A percentile compares a stretch with the other conserved stretches of the same genome.
These are phyloP conservation scores for Neoboletus subvelutipes DNA, from an alignment of 768 basidiomycete genomes.

Conservation along the genomic window DNA sequence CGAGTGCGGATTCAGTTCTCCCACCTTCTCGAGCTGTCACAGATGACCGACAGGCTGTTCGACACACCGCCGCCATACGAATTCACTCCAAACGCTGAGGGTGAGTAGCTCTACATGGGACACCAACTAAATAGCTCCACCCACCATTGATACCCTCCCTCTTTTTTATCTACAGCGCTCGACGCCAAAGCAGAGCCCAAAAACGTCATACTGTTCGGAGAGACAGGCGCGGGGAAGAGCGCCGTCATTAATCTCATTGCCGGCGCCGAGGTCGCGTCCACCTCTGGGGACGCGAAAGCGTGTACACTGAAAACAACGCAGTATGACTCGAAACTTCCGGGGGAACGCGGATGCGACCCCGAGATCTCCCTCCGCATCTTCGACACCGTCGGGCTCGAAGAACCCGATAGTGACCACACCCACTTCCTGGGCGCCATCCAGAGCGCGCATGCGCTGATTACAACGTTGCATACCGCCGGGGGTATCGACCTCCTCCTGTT, in stretches of 20 bases:
- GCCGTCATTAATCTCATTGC: conserved; percentile 1
- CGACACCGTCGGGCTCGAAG: conserved; percentile 1
- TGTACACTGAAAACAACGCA: background rate
- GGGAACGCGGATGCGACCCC: background rate
- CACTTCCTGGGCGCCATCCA: background rate
- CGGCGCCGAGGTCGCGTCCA: background rate
- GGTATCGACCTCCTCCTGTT: background rate
- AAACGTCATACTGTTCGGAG: conserved; percentile 7
- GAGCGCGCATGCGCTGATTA: background rate
- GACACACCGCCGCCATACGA: background rate
- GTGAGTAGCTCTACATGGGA: background rate
- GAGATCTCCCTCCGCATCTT: background rate
- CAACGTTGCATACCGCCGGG: background rate
- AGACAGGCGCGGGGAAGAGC: conserved; percentile 6
- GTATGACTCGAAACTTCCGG: background rate
- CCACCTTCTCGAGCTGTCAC: background rate
- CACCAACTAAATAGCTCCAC: background rate
- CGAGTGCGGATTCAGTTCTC: background rate
- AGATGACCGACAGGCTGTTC: background rate
- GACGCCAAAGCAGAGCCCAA: background rate
- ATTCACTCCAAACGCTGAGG: accelerated
- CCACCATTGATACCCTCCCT: background rate
- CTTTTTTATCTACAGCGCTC: background rate
- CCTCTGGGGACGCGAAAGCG: background rate
- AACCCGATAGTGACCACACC: background rate